Evolutionary conservation across 257 asterid genomes (phyloP), one percentile per base, ranked within the genome.

Genomic region (Verbascum thapsus): DNA sequence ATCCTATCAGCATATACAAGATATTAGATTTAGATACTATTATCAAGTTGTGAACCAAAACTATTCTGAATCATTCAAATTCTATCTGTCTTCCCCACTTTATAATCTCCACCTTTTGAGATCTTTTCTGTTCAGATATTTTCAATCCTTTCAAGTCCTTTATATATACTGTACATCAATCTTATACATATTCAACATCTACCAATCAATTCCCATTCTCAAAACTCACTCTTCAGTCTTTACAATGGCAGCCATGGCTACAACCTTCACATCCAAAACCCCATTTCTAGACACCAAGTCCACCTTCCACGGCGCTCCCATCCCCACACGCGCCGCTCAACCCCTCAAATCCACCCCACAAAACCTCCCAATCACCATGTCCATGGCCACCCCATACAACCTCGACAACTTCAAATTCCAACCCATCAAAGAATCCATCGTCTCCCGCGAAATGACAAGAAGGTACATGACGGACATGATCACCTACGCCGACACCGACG

Each of bases 391-490:
- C 0, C 72, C 83, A 0, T 89, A 82, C 75, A 56, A 86, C n/a
- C 78, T 86, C 10, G 80, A 78, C 16, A 53, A 66, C 70, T 82
- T 86, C 78, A 87, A 66, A 6, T 90, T 90, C 56, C 58, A 53
- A 0, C 95, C 97, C 3, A 90, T 90, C 10, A 75, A 83, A 37
- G 97, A 90, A 22, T 90, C 97, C 58, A 82, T 83, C 9, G 95
- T 90, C 41, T 50, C 97, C 10, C 80, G 95, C 7, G 97, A 90
- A 41, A 87, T 90, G 97, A 90, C 95, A 0, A 45, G 97, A 10
- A 77, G 97, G 5, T 90, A 87, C 81, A 90, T 90, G 95, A 90
- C 40, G 23, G 97, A 87, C 61, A 87, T 89, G 96, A 85, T 89
- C 70, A 86, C 95, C 45, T 74, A 84, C 68, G 95, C 96, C 43